Evolutionary conservation across 1,284 basidiomycete species (phyloP).

Genomic region (Trichosporon sp.): DNA sequence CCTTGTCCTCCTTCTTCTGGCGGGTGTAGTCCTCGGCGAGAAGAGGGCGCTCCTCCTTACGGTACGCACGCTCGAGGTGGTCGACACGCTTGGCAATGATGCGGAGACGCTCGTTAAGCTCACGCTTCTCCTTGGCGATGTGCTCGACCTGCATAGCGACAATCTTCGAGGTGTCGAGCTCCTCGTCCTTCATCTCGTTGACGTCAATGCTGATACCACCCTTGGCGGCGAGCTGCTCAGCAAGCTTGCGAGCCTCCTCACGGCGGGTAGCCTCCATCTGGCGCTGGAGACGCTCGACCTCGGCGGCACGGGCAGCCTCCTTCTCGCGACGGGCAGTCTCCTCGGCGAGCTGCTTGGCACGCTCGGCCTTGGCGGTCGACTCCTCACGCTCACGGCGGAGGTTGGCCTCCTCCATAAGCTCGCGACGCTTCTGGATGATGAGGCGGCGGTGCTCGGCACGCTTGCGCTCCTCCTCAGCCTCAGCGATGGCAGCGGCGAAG

Average conservation of each 20-base stretch:
- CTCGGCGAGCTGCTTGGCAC: slow-evolving; percentile 70
- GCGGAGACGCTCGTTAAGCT: slow-evolving; percentile 79
- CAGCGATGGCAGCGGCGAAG: slow-evolving; percentile 56
- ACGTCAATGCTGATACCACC: slow-evolving; percentile 83
- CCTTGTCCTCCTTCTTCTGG: slow-evolving; percentile 76
- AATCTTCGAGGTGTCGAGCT: slow-evolving; percentile 82
- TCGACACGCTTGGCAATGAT: slow-evolving; percentile 89
- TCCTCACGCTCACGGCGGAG: slow-evolving; percentile 90
- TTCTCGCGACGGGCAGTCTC: slow-evolving; percentile 68
- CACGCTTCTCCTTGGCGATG: slow-evolving; percentile 94
- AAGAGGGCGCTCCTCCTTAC: slow-evolving; percentile 88
- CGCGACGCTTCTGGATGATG: slow-evolving; percentile 81
- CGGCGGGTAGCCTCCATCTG: slow-evolving; percentile 81
- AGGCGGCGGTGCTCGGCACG: slow-evolving; percentile 74
- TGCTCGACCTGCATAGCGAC: slow-evolving; percentile 91
- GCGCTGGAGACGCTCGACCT: slow-evolving; percentile 74
- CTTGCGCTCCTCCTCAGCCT: slow-evolving; percentile 69
- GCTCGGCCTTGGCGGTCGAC: slow-evolving; percentile 76
- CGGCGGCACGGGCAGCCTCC: slow-evolving; percentile 72
- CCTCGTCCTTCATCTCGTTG: slow-evolving; percentile 76
- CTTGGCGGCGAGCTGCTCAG: slow-evolving; percentile 80
- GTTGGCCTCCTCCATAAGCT: slow-evolving; percentile 82
- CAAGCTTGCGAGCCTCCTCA: slow-evolving; percentile 88
- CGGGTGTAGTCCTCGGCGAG: slow-evolving; percentile 83
- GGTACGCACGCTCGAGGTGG: slow-evolving; percentile 92